Evolutionary conservation across 495 filamentous ascomycete species (phyloP), one percentile per base, ranked within the genome.

Genomic region (Jackrogersella minutella): DNA sequence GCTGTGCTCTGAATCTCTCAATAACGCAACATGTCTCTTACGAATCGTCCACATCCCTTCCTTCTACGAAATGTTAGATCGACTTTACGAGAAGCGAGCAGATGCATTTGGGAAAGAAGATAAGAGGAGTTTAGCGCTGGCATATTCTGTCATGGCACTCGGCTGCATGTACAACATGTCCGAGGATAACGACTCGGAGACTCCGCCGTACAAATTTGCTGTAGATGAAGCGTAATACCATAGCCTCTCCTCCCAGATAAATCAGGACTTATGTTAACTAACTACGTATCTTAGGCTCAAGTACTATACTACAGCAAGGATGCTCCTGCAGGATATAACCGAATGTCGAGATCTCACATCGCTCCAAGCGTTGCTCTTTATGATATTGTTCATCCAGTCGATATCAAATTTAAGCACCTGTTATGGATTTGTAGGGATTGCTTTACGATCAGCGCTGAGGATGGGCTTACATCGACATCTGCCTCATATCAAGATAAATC

Each of bases 341-440:
- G 92, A 97, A 68, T 96, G 93, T 65, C 86, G 93, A 61, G 93
- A 97, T 76, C 81, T 98, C 43, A 84, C 78, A 10, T 93, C 92
- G 2, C 81, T 98, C 13, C 93, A 98, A 73, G 90, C 91, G 0
- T 86, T 97, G 24, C 80, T 96, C 22, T 96, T 93, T 79, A 96
- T 97, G 90, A 90, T 97, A 39, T 79, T 97, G 1, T 98, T 97
- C 73, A 82, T 98, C 0, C 94, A 98, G 60, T 91, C 90, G 0
- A 93, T 95, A 13, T 91, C 93, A 5, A 93, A 95, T 70, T 80
- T 97, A 53, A 94, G 91, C 69, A 95, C 91, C 17, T 98, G 94
- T 74, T 97, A 97, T 75, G 91, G 93, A 0, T 96, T 95, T 76
- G 84, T 98, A 49, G 94, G 93, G 17, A 92, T 97, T 62, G 93